Evolutionary conservation across 768 basidiomycete species (phyloP), one percentile per base, ranked within the genome.

Genomic region (Lactarius deliciosus): DNA sequence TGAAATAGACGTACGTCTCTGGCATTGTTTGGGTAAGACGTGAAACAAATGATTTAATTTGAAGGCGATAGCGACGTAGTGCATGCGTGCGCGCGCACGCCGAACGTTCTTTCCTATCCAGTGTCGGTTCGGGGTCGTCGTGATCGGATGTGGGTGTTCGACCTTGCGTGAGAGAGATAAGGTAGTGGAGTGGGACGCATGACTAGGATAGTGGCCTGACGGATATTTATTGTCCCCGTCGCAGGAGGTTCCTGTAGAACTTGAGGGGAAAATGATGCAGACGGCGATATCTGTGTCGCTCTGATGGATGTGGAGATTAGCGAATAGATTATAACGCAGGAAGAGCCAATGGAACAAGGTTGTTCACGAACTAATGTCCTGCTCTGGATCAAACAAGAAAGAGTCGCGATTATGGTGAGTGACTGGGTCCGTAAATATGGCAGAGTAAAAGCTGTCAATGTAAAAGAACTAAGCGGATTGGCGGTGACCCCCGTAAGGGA

Each of bases 401-500:
- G 38, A 40, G 5, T 40, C 11, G 43, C 18, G 20, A 45, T 45
- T 18, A 45, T 4, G 43, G 43, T 15, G 13, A 65, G 60, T 2
- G 60, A 61, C 34, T 65, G 60, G 20, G n/a, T 61, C 13, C 60
- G 55, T 20, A 61, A 54, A 61, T 65, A 61, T 32, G 34, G 41
- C 20, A 66, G 55, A 15, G 60, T 15, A 38, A 50, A 56, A 9
- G 40, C 55, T 32, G 58, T 58, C n/a, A 62, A 56, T 40, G 25
- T 28, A 5, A 66, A 56, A 13, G 56, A 54, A 50, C 56, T 62
- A 7, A 66, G 60, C 45, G 56, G 65, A 57, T 66, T 56, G 40
- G 57, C 16, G 22, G 60, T 57, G n/a, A 45, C 47, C 4, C 47
- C n/a, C 1, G 61, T n/a, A 2, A 66, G 65, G 36, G 25, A 66